Conservation (phyloP, 495 filamentous ascomycete genomes). For the Penicillium bovifimosum region DNA sequence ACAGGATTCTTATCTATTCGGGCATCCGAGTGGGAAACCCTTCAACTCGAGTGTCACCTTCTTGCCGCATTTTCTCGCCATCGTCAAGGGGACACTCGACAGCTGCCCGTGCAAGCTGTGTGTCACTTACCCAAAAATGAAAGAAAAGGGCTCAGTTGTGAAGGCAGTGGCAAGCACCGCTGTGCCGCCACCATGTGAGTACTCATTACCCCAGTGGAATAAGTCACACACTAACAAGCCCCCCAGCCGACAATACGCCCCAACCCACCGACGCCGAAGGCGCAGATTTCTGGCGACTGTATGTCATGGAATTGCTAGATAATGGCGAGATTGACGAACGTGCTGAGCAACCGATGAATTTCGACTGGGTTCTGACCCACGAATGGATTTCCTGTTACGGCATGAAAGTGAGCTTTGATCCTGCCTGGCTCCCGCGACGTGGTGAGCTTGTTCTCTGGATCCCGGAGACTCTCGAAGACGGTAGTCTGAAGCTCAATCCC, state of each 20-base stretch:
- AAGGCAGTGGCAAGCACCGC: background rate
- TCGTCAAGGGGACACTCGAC: background rate
- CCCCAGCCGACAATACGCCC: background rate
- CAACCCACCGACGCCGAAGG: constrained; percentile 36
- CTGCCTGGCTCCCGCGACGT: constrained; percentile 48
- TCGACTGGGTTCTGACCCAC: constrained; percentile 51
- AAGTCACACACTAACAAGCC: background rate
- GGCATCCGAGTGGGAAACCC: constrained; percentile 46
- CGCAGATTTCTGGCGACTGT: constrained; percentile 46
- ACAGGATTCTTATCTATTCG: constrained; percentile 50
- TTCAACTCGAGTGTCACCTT: constrained; percentile 51
- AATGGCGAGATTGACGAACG: constrained; percentile 33
- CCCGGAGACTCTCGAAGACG: constrained; percentile 23
- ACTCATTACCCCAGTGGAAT: too few relatives aligned
- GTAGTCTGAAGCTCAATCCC: constrained; percentile 33
- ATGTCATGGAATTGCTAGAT: constrained; percentile 45
- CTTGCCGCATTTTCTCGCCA: constrained; percentile 48
- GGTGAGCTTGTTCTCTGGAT: constrained; percentile 57
- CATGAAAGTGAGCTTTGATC: constrained; percentile 33
- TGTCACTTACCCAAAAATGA: constrained; percentile 3
- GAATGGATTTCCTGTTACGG: constrained; percentile 31
- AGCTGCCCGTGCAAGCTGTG: constrained; percentile 39
- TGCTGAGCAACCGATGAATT: constrained; percentile 44
- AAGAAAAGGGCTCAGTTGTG: constrained; percentile 1
- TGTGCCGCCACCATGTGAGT: background rate